phyloP scores from a whole-genome alignment of 2,329 filamentous ascomycete genomes.

The Diaporthe sp. region DNA sequence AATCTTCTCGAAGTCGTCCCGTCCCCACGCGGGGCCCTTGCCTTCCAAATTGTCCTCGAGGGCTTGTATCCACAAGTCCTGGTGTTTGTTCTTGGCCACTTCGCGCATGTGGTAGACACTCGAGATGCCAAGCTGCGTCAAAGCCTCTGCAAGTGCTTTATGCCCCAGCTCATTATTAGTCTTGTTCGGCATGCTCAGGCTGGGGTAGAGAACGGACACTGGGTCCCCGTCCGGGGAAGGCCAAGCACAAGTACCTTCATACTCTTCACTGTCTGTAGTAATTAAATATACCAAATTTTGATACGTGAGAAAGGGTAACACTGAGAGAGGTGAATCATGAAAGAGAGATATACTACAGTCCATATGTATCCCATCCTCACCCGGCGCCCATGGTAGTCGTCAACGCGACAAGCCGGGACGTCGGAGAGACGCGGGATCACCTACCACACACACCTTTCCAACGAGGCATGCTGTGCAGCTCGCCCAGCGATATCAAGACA shows the following conservation, averaged over 20 bases:
- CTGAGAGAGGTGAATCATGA: background rate
- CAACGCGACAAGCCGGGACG: constrained; percentile 10
- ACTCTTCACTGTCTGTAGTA: background rate
- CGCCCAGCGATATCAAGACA: background rate
- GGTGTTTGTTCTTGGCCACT: constrained; percentile 51
- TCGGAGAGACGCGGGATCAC: constrained; percentile 15
- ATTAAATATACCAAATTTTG: background rate
- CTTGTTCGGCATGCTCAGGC: constrained; percentile 6
- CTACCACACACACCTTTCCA: background rate
- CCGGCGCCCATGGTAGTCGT: background rate
- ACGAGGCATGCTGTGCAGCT: background rate
- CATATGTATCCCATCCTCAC: background rate
- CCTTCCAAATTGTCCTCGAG: constrained; percentile 51
- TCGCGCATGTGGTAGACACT: constrained; percentile 54
- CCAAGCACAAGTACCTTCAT: constrained; percentile 54
- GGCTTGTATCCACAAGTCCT: constrained; percentile 52
- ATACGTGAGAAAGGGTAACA: background rate
- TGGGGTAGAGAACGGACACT: constrained; percentile 46
- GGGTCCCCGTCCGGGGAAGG: constrained; percentile 51
- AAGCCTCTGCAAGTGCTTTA: constrained; percentile 50
- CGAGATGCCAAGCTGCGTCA: constrained; percentile 48
- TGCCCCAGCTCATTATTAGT: background rate
- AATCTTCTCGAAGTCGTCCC: constrained; percentile 52
- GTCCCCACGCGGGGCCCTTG: constrained; percentile 36
- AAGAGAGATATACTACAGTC: no score